Evolutionary conservation across 2,329 filamentous ascomycete species (phyloP), one percentile per base, ranked within the genome.

Genomic region (Fusarium setosum): DNA sequence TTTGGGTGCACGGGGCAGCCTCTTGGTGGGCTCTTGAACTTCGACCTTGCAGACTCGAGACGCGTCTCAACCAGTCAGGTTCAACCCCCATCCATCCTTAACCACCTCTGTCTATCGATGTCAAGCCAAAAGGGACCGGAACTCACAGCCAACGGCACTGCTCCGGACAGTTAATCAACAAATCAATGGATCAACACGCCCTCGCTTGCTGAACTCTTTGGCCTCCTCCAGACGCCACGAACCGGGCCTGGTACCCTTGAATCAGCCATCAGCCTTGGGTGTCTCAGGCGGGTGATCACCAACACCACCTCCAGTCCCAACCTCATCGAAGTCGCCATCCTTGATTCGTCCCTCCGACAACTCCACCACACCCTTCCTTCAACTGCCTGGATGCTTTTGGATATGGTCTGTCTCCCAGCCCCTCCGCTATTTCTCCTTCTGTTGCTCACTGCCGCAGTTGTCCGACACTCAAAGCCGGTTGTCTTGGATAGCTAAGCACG

Each of bases 221-320:
- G 56, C 48, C 38, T n/a, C 53, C 38, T 20, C 38, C 37, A 56
- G 59, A 58, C 63, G 69, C 67, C 65, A 65, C 59, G 48, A 26
- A 54, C 37, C 49, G 51, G n/a, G 44, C 61, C 41, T 60, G 51
- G 59, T 57, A 52, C 50, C 32, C 48, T 59, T 59, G 51, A 53
- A 49, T 50, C 52, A 66, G 51, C 61, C 54, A 59, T 67, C 59
- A 59, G 54, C 68, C 59, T 69, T 56, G 65, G 59, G 41, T 72
- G 68, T 72, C 70, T 72, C 66, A 72, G 64, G 61, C 66, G 68
- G 68, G 59, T 72, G 69, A 71, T 70, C 70, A 71, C 54, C 69
- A 63, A 61, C 47, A 67, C 62, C 56, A 59, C 68, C 54, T 63
- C 58, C 56, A 65, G 29, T 55, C 59, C 65, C 67, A 64, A 60